These are phyloP conservation scores for Spongiforma sp. DNA, from an alignment of 1,284 basidiomycete species.

Conservation along the genomic window DNA sequence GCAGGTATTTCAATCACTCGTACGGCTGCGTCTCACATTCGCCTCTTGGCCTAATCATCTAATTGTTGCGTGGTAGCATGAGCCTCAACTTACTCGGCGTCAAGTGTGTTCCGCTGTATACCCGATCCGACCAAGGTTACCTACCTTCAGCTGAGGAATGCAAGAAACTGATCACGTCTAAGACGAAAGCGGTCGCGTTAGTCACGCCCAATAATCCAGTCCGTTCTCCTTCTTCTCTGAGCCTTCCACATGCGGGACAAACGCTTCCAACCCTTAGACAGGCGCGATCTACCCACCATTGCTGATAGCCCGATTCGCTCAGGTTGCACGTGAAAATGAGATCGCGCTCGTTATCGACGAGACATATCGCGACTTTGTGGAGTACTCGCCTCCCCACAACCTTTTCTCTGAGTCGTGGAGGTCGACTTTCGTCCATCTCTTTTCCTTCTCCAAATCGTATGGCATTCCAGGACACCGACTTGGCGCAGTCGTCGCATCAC, in stretches of 20 bases:
- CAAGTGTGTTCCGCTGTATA: slow-evolving; percentile 65
- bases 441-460: slow-evolving; percentile 86
- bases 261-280: too few relatives aligned
- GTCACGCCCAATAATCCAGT: slow-evolving; percentile 81
- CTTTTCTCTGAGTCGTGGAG: slow-evolving; percentile 66
- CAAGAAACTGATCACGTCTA: slow-evolving; percentile 55
- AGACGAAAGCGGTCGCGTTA: slow-evolving; percentile 74
- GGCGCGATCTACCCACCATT: slow-evolving; percentile 73
- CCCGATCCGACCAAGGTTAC: slow-evolving; percentile 61
- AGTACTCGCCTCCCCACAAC: slow-evolving; percentile 55
- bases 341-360: slow-evolving; percentile 88
- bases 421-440: slow-evolving; percentile 70
- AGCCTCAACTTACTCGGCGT: slow-evolving; percentile 71
- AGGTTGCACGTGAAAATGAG: slow-evolving; percentile 59
- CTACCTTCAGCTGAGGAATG: slow-evolving; percentile 59
- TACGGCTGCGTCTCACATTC: slow-evolving; percentile 35
- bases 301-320: slow-evolving; percentile 67
- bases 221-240: slow-evolving; percentile 29
- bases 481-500: slow-evolving; percentile 75
- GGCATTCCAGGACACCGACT: slow-evolving; percentile 87
- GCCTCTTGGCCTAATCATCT: slow-evolving; percentile 2
- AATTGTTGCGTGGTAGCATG: slow-evolving; percentile 58
- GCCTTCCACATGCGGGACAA: background rate
- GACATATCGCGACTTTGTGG: slow-evolving; percentile 87
- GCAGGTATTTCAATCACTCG: slow-evolving; percentile 84